Percentiles rank a stretch among this genome's conserved stretches.
phyloP scores from a whole-genome alignment of 2,329 filamentous ascomycete species.

The Aspergillus carbonarius region DNA sequence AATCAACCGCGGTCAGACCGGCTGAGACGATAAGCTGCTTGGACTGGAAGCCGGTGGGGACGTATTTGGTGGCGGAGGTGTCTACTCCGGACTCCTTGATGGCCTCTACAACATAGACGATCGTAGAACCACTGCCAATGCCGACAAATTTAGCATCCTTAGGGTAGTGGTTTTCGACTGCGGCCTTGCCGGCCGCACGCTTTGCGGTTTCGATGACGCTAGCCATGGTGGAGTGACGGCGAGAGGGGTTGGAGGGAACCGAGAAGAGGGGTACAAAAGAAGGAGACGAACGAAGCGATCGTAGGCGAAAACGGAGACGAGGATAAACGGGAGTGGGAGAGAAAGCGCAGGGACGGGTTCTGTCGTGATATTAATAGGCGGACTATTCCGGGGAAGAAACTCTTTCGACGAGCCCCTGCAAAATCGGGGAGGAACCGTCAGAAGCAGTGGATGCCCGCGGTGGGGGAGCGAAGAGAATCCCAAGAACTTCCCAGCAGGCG shows the following conservation, averaged over 20 bases:
- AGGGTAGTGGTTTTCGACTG: slow-evolving; percentile 62
- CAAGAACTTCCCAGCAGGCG: not conserved
- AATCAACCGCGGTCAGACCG: slow-evolving; percentile 72
- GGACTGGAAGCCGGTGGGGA: slow-evolving; percentile 89
- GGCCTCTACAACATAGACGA: slow-evolving; percentile 67
- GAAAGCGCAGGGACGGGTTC: slow-evolving; percentile 8
- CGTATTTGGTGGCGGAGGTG: slow-evolving; percentile 68
- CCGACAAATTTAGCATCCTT: slow-evolving; percentile 58
- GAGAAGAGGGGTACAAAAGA: slow-evolving; percentile 2
- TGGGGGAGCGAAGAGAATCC: not conserved
- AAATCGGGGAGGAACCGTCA: slow-evolving; percentile 11
- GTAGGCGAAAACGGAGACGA: slow-evolving; percentile 2
- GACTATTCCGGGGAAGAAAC: slow-evolving; percentile 18
- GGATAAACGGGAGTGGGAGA: slow-evolving; percentile 2
- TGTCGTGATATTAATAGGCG: slow-evolving; percentile 15
- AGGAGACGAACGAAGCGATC: not conserved
- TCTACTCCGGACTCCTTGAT: slow-evolving; percentile 53
- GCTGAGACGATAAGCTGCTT: slow-evolving; percentile 80
- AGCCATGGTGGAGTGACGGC: slow-evolving; percentile 33
- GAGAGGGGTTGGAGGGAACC: slow-evolving; percentile 4
- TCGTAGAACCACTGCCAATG: slow-evolving; percentile 65
- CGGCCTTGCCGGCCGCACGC: slow-evolving; percentile 57
- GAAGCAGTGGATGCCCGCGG: slow-evolving; percentile 6
- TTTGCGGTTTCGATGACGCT: slow-evolving; percentile 58
- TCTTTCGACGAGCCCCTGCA: slow-evolving; percentile 3